phyloP scores from a whole-genome alignment of 306 rosid species.

The Acacia confusa region DNA sequence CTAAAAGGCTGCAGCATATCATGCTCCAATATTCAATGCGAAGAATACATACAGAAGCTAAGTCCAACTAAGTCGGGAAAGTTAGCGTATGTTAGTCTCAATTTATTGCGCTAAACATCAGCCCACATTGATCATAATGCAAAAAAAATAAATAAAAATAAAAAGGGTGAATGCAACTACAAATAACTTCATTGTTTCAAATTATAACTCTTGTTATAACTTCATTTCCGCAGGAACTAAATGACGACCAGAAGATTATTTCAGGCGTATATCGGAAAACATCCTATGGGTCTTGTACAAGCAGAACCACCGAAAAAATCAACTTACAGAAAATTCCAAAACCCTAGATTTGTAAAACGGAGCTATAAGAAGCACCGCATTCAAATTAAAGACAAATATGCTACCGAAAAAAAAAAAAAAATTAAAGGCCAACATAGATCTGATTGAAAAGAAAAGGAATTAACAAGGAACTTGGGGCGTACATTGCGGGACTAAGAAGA shows the following conservation, averaged over 20 bases:
- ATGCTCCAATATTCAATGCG: neutral
- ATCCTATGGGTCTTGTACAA: neutral
- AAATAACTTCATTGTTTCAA: neutral
- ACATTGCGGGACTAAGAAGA: neutral
- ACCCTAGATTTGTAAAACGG: conserved; percentile 14
- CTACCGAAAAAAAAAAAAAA: neutral
- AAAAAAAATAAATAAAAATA: no score
- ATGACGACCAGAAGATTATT: neutral
- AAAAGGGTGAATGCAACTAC: neutral
- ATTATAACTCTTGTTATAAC: neutral
- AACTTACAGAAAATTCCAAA: neutral
- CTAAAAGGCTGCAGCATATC: neutral
- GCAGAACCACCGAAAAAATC: neutral
- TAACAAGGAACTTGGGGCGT: neutral
- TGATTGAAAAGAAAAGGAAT: neutral
- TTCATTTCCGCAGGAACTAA: neutral
- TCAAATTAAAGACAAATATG: neutral
- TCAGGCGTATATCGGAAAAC: no score
- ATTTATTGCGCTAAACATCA: neutral
- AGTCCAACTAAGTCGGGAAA: neutral
- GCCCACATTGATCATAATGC: neutral
- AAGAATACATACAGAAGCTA: neutral
- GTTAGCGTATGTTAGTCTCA: neutral
- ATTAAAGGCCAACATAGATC: neutral
- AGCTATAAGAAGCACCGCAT: neutral